Percentiles rank a stretch among this genome's conserved stretches.
Evolutionary conservation across 192 early-diverging fungal species (phyloP).

Genomic region (Umbelopsis sp.): DNA sequence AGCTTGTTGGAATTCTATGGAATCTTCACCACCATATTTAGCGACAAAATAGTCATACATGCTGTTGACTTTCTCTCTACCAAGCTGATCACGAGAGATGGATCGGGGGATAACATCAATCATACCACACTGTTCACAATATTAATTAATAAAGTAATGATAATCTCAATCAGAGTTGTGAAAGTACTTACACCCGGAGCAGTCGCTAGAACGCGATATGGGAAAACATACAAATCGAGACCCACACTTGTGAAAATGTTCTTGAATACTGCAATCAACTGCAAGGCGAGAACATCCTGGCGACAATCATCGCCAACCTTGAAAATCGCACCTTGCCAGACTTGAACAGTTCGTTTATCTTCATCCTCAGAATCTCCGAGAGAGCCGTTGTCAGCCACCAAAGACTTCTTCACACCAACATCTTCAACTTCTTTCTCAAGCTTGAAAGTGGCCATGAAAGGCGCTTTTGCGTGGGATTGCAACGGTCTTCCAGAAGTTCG

Average conservation of each 20-base stretch:
- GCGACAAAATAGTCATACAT: slow-evolving; percentile 96
- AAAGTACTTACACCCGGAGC: slow-evolving; percentile 73
- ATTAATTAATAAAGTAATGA: slow-evolving; percentile 37
- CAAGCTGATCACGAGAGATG: slow-evolving; percentile 96
- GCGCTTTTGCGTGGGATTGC: slow-evolving; percentile 98
- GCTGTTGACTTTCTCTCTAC: slow-evolving; percentile 97
- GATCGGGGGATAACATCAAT: slow-evolving; percentile 98
- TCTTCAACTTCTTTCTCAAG: slow-evolving; percentile 65
- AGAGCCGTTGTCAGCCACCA: slow-evolving; percentile 34
- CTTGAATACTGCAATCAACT: slow-evolving; percentile 97
- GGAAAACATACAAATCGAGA: slow-evolving; percentile 94
- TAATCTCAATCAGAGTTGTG: not conserved
- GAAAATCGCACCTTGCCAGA: slow-evolving; percentile 92
- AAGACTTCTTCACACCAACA: slow-evolving; percentile 53
- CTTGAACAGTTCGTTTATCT: slow-evolving; percentile 50
- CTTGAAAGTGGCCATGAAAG: slow-evolving; percentile 98
- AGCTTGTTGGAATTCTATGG: slow-evolving; percentile 86
- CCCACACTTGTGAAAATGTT: slow-evolving; percentile 90
- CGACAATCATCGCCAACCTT: slow-evolving; percentile 99
- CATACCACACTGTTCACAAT: slow-evolving; percentile 70
- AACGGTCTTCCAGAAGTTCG: slow-evolving; percentile 91
- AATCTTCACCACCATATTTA: slow-evolving; percentile 88
- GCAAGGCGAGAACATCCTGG: slow-evolving; percentile 96
- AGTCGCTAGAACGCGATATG: slow-evolving; percentile 97
- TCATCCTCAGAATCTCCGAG: slow-evolving; percentile 27